Evolutionary conservation across 2,329 filamentous ascomycete species (phyloP).

Genomic region (Zalaria sp.): DNA sequence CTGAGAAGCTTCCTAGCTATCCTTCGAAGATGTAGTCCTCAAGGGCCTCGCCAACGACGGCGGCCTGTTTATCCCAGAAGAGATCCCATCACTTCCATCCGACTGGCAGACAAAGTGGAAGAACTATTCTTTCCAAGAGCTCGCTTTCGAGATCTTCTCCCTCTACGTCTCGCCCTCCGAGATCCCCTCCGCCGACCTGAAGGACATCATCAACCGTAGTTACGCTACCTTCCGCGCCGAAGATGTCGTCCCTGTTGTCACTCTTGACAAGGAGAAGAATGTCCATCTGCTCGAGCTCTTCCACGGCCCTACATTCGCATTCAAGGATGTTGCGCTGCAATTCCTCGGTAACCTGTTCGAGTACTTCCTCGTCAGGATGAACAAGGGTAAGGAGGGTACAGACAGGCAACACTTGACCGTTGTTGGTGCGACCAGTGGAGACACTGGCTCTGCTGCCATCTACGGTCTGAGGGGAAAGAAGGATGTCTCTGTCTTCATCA

Average conservation of each 20-base stretch:
- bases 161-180: conserved; percentile 76
- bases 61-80: conserved; percentile 78
- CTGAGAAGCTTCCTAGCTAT: conserved; percentile 43
- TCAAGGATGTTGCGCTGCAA: conserved; percentile 90
- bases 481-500: conserved; percentile 90
- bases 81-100: conserved; percentile 51
- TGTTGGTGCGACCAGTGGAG: conserved; percentile 73
- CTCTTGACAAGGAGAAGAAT: conserved; percentile 57
- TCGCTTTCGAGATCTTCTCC: conserved; percentile 73
- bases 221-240: conserved; percentile 79
- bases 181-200: conserved; percentile 68
- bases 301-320: conserved; percentile 88
- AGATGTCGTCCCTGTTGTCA: conserved; percentile 65
- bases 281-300: conserved; percentile 86
- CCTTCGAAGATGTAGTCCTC: conserved; percentile 81
- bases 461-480: conserved; percentile 92
- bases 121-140: conserved; percentile 62
- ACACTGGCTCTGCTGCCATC: conserved; percentile 88
- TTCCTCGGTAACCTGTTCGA: conserved; percentile 95
- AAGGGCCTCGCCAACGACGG: conserved; percentile 80
- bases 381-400: conserved; percentile 51
- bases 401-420: conserved; percentile 72
- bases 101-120: conserved; percentile 61
- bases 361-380: conserved; percentile 66
- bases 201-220: conserved; percentile 66